Evolutionary conservation across 352 stramenopile genomes (phyloP).

Genomic region (Globisporangium parvum): DNA sequence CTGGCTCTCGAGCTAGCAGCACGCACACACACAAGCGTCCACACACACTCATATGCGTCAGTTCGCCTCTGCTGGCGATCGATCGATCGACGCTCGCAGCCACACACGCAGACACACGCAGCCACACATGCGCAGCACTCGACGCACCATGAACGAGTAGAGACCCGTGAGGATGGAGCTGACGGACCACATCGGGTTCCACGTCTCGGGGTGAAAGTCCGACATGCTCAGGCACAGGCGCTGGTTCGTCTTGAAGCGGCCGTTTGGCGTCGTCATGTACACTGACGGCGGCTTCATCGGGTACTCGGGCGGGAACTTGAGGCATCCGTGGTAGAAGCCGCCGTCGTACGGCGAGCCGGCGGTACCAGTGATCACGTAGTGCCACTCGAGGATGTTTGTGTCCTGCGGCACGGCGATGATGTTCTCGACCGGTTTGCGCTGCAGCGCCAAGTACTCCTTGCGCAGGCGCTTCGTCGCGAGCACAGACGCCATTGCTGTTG

Average conservation of each 20-base stretch:
- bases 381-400: slow-evolving; percentile 94
- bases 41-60: too few relatives aligned
- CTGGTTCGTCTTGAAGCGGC: slow-evolving; percentile 93
- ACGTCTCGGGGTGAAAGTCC: slow-evolving; percentile 94
- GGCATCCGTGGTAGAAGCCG: slow-evolving; percentile 88
- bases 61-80: too few relatives aligned
- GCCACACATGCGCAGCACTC: too few relatives aligned
- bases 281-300: slow-evolving; percentile 95
- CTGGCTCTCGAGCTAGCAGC: too few relatives aligned
- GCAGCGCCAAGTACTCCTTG: slow-evolving; percentile 90
- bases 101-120: too few relatives aligned
- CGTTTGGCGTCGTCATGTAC: slow-evolving; percentile 93
- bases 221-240: slow-evolving; percentile 94
- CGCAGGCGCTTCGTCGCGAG: slow-evolving; percentile 89
- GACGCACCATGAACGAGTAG: slow-evolving; percentile 91
- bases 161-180: slow-evolving; percentile 94
- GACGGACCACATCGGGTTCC: slow-evolving; percentile 96
- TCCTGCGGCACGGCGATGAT: slow-evolving; percentile 88
- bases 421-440: slow-evolving; percentile 88
- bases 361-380: slow-evolving; percentile 91
- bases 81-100: too few relatives aligned
- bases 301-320: slow-evolving; percentile 93
- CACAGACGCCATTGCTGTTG: slow-evolving; percentile 51
- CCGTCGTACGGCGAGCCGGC: slow-evolving; percentile 83
- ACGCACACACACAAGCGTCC: too few relatives aligned